These are phyloP conservation scores for Linum lewisii DNA, from an alignment of 345 rosid genomes.

Conservation along the genomic window DNA sequence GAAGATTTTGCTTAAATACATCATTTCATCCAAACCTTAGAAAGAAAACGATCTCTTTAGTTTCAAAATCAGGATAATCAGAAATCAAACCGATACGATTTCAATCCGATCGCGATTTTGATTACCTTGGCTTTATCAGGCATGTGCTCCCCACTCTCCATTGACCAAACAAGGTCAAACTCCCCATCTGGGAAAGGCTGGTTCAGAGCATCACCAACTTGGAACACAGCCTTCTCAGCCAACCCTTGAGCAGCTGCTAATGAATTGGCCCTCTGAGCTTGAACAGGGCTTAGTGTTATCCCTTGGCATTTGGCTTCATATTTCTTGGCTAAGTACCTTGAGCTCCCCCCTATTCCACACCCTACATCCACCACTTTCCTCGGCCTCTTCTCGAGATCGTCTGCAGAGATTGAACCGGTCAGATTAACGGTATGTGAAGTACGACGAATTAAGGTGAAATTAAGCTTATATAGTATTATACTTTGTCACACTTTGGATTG, in stretches of 20 bases:
- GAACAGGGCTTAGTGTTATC: constrained; percentile 79
- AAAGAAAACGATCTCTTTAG: no score
- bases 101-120: no score
- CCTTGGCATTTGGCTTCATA: constrained; percentile 62
- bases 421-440: no score
- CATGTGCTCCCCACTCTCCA: constrained; percentile 99
- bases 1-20: no score
- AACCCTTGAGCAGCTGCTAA: constrained; percentile 61
- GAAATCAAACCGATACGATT: no score
- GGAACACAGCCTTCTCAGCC: constrained; percentile 62
- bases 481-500: no score
- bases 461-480: no score
- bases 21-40: no score
- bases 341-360: constrained; percentile 95
- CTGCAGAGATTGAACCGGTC: no score
- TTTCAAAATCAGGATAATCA: no score
- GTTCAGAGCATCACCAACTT: constrained; percentile 81
- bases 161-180: constrained; percentile 88
- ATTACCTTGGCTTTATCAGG: constrained; percentile 82
- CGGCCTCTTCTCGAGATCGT: constrained; percentile 29
- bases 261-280: constrained; percentile 66
- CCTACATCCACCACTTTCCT: constrained; percentile 84
- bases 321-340: constrained; percentile 61
- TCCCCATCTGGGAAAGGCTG: constrained; percentile 80
- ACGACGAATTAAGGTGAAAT: no score